Conservation (phyloP, 768 basidiomycete genomes). For the Dendrothele bispora region DNA sequence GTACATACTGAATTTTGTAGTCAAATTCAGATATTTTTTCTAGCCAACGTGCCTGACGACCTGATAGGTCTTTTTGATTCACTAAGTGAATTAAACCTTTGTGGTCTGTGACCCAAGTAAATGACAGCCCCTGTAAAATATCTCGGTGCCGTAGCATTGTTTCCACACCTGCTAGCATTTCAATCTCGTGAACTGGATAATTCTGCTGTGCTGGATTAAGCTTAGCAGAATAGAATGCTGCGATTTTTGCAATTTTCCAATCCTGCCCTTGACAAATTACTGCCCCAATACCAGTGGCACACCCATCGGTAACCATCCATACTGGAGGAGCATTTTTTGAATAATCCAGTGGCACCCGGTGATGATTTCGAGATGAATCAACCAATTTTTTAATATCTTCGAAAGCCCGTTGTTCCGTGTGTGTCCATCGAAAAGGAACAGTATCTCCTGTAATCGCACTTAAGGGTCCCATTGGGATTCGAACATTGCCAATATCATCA, state of each 20-base stretch:
- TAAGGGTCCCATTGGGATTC: conserved; percentile 23
- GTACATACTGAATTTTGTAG: not conserved
- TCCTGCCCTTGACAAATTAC: conserved; percentile 14
- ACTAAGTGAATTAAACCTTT: conserved; percentile 10
- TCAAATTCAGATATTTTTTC: not conserved
- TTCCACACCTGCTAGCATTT: conserved; percentile 21
- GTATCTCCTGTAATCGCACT: conserved; percentile 9
- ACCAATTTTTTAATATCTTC: too few species aligned
- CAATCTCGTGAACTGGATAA: conserved; percentile 26
- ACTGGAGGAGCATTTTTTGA: not conserved
- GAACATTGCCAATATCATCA: conserved; percentile 15
- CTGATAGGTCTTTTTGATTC: not conserved
- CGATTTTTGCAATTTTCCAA: conserved; percentile 8
- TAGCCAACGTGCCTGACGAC: not conserved
- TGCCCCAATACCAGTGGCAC: conserved; percentile 11
- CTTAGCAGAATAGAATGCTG: conserved; percentile 21
- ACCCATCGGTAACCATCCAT: conserved; percentile 15
- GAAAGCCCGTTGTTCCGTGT: too few species aligned
- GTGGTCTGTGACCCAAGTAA: conserved; percentile 21
- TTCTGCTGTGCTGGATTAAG: conserved; percentile 19
- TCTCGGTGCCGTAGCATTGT: conserved; percentile 10
- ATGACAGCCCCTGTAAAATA: conserved; percentile 15
- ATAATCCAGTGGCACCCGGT: conserved; percentile 12
- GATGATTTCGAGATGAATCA: conserved; percentile 6
- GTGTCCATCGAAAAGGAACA: too few species aligned